Evolutionary conservation across 1,284 basidiomycete species (phyloP).

Genomic region (Grifola frondosa): DNA sequence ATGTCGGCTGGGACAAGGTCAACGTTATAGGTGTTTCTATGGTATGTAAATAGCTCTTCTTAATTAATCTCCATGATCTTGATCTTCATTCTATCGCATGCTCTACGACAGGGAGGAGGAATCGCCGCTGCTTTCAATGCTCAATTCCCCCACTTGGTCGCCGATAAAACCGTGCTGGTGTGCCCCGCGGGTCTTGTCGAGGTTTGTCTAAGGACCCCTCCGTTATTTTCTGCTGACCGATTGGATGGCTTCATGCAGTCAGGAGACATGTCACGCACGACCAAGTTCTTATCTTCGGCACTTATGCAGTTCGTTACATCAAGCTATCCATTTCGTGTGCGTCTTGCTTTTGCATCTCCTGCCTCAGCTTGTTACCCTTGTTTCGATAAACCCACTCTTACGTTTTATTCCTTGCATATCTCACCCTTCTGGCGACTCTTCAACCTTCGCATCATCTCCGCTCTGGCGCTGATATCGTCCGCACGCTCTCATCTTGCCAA

Average conservation of each 20-base stretch:
- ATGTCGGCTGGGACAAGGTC: slow-evolving; percentile 66
- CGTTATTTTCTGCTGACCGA: background rate
- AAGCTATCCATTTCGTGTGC: slow-evolving; percentile 57
- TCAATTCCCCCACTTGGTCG: slow-evolving; percentile 68
- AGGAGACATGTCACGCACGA: slow-evolving; percentile 63
- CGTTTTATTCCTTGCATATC: no score
- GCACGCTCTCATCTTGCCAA: background rate
- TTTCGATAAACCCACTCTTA: no score
- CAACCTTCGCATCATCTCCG: no score
- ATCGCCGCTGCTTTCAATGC: slow-evolving; percentile 68
- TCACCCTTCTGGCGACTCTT: no score
- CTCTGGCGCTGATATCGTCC: no score
- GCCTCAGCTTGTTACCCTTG: background rate
- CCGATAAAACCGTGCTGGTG: slow-evolving; percentile 60
- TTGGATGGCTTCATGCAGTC: slow-evolving; percentile 38
- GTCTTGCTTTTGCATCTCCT: slow-evolving; percentile 14
- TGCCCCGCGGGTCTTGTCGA: slow-evolving; percentile 69
- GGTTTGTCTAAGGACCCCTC: slow-evolving; percentile 32
- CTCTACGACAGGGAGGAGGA: slow-evolving; percentile 63
- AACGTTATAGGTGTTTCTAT: slow-evolving; percentile 71
- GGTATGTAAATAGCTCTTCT: slow-evolving; percentile 38
- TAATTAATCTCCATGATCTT: background rate
- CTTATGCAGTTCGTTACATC: slow-evolving; percentile 62
- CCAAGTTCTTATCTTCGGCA: slow-evolving; percentile 72
- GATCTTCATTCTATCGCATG: background rate